phyloP scores from a whole-genome alignment of 2,329 filamentous ascomycete species.

The Diaporthe nobilis region DNA sequence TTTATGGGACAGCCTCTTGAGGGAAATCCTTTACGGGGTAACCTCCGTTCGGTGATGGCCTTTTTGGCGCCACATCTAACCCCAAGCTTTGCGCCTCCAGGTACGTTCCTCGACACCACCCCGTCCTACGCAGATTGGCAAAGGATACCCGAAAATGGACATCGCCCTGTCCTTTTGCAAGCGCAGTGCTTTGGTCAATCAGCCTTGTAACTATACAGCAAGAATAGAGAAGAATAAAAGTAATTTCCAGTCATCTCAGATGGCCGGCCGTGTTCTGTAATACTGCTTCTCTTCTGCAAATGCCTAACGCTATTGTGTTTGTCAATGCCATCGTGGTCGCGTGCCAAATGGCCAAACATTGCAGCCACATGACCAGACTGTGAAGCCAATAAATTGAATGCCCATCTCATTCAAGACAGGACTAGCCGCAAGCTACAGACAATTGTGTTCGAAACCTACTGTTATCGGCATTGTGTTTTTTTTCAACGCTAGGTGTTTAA shows the following conservation, averaged over 20 bases:
- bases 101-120: background rate
- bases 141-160: background rate
- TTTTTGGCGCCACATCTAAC: background rate
- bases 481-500: too few relatives aligned
- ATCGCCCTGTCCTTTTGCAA: background rate
- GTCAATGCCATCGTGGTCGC: background rate
- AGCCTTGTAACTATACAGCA: background rate
- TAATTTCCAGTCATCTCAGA: background rate
- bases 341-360: background rate
- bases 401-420: too few relatives aligned
- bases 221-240: background rate
- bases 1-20: background rate
- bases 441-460: too few relatives aligned
- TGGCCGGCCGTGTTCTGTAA: background rate
- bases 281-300: background rate
- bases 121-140: background rate
- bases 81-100: background rate
- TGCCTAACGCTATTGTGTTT: background rate
- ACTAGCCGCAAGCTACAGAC: too few relatives aligned
- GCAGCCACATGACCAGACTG: background rate
- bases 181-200: background rate
- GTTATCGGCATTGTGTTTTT: too few relatives aligned
- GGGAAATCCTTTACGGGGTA: background rate
- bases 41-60: background rate
- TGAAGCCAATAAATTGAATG: too few relatives aligned